These are phyloP conservation scores for Suillus clintonianus DNA, from an alignment of 768 basidiomycete species.

Conservation along the genomic window DNA sequence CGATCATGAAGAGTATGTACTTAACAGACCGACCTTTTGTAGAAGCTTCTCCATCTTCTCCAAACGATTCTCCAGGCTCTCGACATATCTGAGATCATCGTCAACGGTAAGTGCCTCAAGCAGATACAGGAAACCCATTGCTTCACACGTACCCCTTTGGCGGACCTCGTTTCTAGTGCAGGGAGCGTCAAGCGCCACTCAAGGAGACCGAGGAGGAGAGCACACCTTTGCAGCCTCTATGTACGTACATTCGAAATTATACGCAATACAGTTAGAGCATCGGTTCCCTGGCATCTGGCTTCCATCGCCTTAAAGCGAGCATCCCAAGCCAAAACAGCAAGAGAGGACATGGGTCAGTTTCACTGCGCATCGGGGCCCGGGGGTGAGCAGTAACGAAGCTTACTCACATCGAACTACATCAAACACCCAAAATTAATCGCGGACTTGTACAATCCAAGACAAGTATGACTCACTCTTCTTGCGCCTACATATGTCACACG, in stretches of 20 bases:
- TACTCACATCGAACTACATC: slow-evolving; percentile 63
- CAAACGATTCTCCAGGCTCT: slow-evolving; percentile 60
- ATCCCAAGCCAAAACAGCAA: background rate
- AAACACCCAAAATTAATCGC: slow-evolving; percentile 12
- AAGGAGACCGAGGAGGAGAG: background rate
- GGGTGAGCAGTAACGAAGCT: background rate
- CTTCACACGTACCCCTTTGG: slow-evolving; percentile 32
- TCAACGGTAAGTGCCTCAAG: background rate
- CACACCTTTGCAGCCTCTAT: slow-evolving; percentile 54
- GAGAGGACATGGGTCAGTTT: background rate
- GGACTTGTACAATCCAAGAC: background rate
- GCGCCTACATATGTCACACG: slow-evolving; percentile 80
- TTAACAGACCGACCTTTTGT: slow-evolving; percentile 41
- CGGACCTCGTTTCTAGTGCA: slow-evolving; percentile 41
- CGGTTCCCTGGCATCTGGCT: slow-evolving; percentile 53
- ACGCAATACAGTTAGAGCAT: slow-evolving; percentile 58
- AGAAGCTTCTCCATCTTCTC: slow-evolving; percentile 68
- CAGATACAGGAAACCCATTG: background rate
- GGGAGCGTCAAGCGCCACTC: background rate
- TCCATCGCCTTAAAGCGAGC: slow-evolving; percentile 51
- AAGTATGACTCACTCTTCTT: slow-evolving; percentile 68
- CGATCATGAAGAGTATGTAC: slow-evolving; percentile 3
- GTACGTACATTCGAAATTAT: slow-evolving; percentile 55
- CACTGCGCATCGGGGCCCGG: background rate
- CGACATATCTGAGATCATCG: slow-evolving; percentile 49